Base-by-base conservation (phyloP, 1,139 yeast genomes). In the Sugiyamaella grinbergsii region DNA sequence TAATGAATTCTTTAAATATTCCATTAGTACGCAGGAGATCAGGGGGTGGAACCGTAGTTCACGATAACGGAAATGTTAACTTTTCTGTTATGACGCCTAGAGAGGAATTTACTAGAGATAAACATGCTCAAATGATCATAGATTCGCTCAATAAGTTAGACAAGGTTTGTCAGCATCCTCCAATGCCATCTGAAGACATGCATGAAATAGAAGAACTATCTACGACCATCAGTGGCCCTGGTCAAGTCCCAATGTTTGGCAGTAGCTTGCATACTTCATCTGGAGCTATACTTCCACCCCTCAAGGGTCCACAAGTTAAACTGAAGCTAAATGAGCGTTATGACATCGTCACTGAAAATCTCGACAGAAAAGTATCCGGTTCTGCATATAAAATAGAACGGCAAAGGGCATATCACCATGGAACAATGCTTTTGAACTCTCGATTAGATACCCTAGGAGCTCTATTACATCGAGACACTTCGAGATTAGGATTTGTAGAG, bases 41-140 rank as follows among this genome's bases (percentile, higher is more conserved):
- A 1, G 99, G 99, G 0, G 99, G 99, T 1, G 99, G 99, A 0
- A 82, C 98, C 0, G 99, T 94, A 0, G 96, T 90, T 8, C 99
- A 94, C 65, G 98, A 93, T 67, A 61, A 76, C n/a, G 96, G 98
- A 0, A 94, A 94, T 62, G 82, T 85, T 19, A 94, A 94, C 64
- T 94, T 84, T 67, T 83, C 95, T 5, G 89, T 80, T 59, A 82
- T 93, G 76, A 82, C 89, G 16, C 74, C 85, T 1, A 80, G 90
- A 55, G 75, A 73, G 3, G 77, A 76, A 1, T 94, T 94, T 62
- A 78, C 82, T 56, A 71, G 96, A 38, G 78, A 77, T 42, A 74
- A 67, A 38, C 89, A 85, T 64, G 83, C 89, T 2, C 62, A 74
- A 5, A 60, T 77, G 56, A 72, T 90, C 7, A 76, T 75, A 1